phyloP scores from a whole-genome alignment of 1,284 basidiomycete genomes.

The Cutaneotrichosporon cyanovorans region DNA sequence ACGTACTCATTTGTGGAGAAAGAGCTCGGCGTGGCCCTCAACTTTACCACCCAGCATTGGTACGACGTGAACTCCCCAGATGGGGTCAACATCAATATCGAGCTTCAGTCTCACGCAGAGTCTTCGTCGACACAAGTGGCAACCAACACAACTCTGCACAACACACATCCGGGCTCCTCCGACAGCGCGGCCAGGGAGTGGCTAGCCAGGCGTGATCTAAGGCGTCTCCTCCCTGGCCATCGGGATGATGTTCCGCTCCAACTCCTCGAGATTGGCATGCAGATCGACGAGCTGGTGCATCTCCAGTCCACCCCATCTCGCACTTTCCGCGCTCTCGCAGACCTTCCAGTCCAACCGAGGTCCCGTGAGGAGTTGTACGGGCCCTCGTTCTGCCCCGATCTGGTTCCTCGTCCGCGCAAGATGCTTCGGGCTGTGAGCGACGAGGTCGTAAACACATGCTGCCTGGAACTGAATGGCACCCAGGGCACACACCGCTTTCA shows the following conservation, averaged over 20 bases:
- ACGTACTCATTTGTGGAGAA: conserved; percentile 22
- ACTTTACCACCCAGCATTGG: neutral
- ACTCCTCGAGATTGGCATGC: conserved; percentile 40
- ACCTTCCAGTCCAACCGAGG: conserved; percentile 1
- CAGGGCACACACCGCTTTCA: too few species aligned
- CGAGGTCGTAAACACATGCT: too few species aligned
- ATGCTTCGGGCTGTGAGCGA: too few species aligned
- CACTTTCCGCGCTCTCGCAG: neutral
- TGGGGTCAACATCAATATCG: neutral
- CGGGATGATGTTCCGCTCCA: neutral
- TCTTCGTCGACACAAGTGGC: too few species aligned
- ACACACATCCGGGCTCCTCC: too few species aligned
- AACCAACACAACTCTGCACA: too few species aligned
- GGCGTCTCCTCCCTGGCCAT: too few species aligned
- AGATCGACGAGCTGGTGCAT: conserved; percentile 32
- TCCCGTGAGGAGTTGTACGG: neutral
- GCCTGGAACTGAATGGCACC: too few species aligned
- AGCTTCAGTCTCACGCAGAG: neutral
- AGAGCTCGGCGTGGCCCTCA: neutral
- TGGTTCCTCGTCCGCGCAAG: too few species aligned
- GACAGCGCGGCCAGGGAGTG: neutral
- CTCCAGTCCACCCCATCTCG: neutral
- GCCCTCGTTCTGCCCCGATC: too few species aligned
- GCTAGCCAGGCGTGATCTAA: too few species aligned
- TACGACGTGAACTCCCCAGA: neutral